These are phyloP conservation scores for Hysterium pulicare DNA, from an alignment of 2,329 filamentous ascomycete genomes.

Conservation along the genomic window DNA sequence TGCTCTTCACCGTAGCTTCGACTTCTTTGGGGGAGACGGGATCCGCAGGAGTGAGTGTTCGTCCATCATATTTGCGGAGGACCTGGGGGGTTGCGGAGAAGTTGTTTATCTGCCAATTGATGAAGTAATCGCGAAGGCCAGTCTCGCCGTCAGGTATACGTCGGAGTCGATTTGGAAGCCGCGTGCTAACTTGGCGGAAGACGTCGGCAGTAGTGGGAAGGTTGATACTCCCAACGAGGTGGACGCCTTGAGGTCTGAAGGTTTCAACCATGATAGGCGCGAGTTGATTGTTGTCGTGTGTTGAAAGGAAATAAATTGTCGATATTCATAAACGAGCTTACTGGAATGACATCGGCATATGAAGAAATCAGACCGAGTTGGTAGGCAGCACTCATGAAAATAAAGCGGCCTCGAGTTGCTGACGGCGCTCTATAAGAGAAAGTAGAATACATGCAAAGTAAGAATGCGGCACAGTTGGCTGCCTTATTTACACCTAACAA, in stretches of 20 bases:
- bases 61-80: constrained; percentile 3
- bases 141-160: constrained; percentile 18
- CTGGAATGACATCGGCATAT: no score
- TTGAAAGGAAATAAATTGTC: constrained; percentile 51
- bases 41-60: background rate
- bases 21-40: background rate
- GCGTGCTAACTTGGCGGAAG: constrained; percentile 5
- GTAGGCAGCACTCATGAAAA: no score
- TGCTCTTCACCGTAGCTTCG: constrained; percentile 10
- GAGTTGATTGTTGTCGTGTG: constrained; percentile 2
- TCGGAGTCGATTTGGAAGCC: constrained; percentile 10
- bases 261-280: no score
- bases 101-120: constrained; percentile 7
- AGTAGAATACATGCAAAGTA: no score
- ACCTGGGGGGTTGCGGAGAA: constrained; percentile 7
- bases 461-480: no score
- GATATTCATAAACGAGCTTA: no score
- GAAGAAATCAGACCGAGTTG: no score
- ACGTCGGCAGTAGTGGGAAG: constrained; percentile 6
- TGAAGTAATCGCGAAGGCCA: constrained; percentile 11
- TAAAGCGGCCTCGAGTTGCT: no score
- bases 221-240: constrained; percentile 15
- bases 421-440: no score
- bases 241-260: constrained; percentile 13
- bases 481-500: no score